phyloP scores from a whole-genome alignment of 306 rosid species.

The Cajanus cajan region DNA sequence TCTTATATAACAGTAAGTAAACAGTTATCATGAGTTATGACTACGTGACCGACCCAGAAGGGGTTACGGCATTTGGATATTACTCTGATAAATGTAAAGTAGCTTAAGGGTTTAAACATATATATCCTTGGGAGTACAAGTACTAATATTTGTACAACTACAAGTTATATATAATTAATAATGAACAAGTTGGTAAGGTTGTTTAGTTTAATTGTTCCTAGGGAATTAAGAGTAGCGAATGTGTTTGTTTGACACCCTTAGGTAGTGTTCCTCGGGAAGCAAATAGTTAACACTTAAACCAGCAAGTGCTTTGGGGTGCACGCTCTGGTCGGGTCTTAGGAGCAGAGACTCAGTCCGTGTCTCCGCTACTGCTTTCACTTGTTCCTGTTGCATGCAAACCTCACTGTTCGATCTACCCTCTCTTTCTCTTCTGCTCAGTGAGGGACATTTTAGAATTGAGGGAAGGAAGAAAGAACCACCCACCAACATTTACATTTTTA shows the following conservation, averaged over 20 bases:
- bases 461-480: background rate
- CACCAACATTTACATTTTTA: background rate
- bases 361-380: constrained; percentile 22
- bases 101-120: too few relatives aligned
- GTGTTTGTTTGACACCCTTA: background rate
- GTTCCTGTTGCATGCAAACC: constrained; percentile 24
- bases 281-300: constrained; percentile 48
- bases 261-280: constrained; percentile 43
- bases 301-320: constrained; percentile 74
- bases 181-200: background rate
- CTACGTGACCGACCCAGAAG: too few relatives aligned
- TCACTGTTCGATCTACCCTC: constrained; percentile 15
- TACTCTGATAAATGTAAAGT: too few relatives aligned
- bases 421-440: constrained; percentile 6
- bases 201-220: background rate
- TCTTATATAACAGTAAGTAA: too few relatives aligned
- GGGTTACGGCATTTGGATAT: too few relatives aligned
- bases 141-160: too few relatives aligned
- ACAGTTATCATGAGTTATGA: too few relatives aligned
- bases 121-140: too few relatives aligned
- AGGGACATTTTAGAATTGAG: background rate
- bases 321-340: constrained; percentile 65
- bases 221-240: background rate
- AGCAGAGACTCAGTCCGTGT: constrained; percentile 33
- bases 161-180: too few relatives aligned